Conservation (phyloP, 1,284 basidiomycete species). For the Fistulinella cinereoalba region DNA sequence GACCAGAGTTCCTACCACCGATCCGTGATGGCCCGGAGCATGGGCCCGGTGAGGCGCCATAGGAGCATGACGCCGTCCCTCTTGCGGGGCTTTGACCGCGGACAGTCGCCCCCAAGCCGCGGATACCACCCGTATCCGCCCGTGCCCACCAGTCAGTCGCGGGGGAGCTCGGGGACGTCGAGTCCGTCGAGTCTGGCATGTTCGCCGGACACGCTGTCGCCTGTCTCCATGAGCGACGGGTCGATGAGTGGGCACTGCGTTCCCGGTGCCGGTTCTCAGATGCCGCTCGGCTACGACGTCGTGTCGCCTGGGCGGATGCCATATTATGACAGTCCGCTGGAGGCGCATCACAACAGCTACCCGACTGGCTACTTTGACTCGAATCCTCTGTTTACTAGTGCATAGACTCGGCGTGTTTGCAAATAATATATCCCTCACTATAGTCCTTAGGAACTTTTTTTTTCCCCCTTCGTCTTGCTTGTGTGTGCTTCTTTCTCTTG, state of each 20-base stretch:
- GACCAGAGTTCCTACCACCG: constrained; percentile 37
- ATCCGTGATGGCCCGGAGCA: constrained; percentile 26
- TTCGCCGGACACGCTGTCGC: constrained; percentile 30
- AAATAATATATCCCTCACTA: constrained; percentile 24
- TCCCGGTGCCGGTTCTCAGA: constrained; percentile 14
- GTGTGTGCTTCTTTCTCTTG: neutral
- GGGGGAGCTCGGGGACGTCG: constrained; percentile 29
- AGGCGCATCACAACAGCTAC: constrained; percentile 22
- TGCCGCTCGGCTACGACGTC: constrained; percentile 25
- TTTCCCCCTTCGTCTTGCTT: neutral
- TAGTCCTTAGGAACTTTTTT: constrained; percentile 10
- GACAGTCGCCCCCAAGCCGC: constrained; percentile 27
- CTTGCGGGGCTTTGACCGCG: constrained; percentile 37
- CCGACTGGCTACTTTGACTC: constrained; percentile 24
- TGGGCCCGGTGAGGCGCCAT: constrained; percentile 64
- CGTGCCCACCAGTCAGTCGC: constrained; percentile 22
- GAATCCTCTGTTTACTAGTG: constrained; percentile 24
- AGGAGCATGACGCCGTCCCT: constrained; percentile 72
- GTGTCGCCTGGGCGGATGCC: constrained; percentile 27
- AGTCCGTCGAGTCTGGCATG: constrained; percentile 30
- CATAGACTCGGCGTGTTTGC: constrained; percentile 16
- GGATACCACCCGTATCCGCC: constrained; percentile 31
- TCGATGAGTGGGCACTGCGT: constrained; percentile 22
- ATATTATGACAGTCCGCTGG: constrained; percentile 28
- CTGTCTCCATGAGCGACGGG: constrained; percentile 18